Percentiles rank a stretch among this genome's conserved stretches.
Evolutionary conservation across 148 eudicot species (phyloP).

Genomic region (Arctostaphylos glauca): DNA sequence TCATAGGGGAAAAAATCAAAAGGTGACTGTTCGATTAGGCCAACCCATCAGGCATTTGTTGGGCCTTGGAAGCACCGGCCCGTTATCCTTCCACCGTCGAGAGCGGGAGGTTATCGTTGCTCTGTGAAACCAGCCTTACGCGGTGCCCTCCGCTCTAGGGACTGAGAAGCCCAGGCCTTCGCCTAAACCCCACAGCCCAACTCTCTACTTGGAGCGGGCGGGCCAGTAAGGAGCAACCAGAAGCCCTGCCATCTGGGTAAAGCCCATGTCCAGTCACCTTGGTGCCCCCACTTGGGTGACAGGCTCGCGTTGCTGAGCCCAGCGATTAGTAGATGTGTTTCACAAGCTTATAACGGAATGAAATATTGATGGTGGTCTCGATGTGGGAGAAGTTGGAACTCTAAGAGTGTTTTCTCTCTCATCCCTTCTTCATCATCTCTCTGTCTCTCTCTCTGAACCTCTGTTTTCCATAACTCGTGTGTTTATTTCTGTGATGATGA

Average conservation of each 20-base stretch:
- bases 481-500: background rate
- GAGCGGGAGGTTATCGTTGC: conserved; percentile 28
- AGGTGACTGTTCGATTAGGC: background rate
- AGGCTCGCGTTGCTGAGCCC: background rate
- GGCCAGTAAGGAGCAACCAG: background rate
- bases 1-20: too few relatives aligned
- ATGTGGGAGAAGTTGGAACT: background rate
- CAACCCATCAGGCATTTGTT: background rate
- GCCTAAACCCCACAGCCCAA: background rate
- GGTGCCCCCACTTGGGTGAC: conserved; percentile 19
- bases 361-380: background rate
- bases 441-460: background rate
- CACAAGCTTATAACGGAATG: too few relatives aligned
- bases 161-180: conserved; percentile 9
- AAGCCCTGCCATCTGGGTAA: background rate
- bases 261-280: conserved; percentile 7
- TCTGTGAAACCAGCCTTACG: conserved; percentile 39
- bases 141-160: conserved; percentile 26
- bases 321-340: too few relatives aligned
- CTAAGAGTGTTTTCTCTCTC: background rate
- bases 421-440: too few relatives aligned
- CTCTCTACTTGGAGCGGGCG: conserved; percentile 29
- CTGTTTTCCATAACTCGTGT: background rate
- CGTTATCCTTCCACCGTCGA: conserved; percentile 32
- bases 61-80: conserved; percentile 18